Conservation (phyloP, 2,329 filamentous ascomycete species). For the Tolypocladium amazonense region DNA sequence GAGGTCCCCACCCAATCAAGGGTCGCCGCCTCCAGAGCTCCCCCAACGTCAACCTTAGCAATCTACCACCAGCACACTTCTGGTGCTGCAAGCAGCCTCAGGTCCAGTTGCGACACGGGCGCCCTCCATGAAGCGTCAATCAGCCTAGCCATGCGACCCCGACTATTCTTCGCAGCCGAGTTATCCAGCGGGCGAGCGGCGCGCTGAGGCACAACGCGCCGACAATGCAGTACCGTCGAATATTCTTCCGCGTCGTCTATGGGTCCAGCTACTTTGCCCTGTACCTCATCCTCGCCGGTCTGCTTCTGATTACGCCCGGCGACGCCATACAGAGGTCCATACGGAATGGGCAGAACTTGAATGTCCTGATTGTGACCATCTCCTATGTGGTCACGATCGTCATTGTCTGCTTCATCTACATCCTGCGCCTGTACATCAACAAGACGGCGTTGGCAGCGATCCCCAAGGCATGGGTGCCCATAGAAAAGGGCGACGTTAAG, state of each 20-base stretch:
- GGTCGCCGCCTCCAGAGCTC: not conserved
- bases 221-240: constrained; percentile 18
- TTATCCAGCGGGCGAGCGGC: constrained; percentile 4
- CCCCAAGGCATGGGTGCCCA: constrained; percentile 75
- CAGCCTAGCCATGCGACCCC: constrained; percentile 17
- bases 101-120: not conserved
- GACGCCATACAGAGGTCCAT: constrained; percentile 74
- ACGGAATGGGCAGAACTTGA: constrained; percentile 55
- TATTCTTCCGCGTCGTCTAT: constrained; percentile 73
- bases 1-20: not conserved
- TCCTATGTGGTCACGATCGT: constrained; percentile 64
- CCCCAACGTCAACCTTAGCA: not conserved
- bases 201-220: constrained; percentile 1
- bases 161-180: constrained; percentile 4
- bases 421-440: constrained; percentile 77
- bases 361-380: constrained; percentile 72
- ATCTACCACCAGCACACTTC: not conserved
- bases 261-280: constrained; percentile 67
- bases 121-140: constrained; percentile 8
- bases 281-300: constrained; percentile 58
- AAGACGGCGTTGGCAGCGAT: constrained; percentile 70
- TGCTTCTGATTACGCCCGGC: constrained; percentile 70
- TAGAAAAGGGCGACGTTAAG: constrained; percentile 75
- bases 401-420: constrained; percentile 66
- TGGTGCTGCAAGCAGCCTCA: not conserved